Evolutionary conservation across 208 protist genomes (phyloP), one percentile per base, ranked within the genome.

Genomic region (Tritrichomonas foetus): DNA sequence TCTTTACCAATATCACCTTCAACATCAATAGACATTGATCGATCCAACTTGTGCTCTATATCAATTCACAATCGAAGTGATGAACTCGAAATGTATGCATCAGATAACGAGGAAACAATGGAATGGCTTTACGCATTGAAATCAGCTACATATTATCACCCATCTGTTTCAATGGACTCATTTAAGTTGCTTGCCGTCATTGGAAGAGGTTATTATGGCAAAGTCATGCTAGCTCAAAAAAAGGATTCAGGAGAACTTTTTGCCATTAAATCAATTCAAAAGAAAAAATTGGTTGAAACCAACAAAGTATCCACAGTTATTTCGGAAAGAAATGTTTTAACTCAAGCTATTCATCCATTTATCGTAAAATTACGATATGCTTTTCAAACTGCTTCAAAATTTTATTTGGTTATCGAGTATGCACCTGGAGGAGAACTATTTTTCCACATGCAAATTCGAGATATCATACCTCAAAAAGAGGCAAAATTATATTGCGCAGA

Each of bases 281-380:
- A 82, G 41, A 50, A 47, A 44, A 49, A 36, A 13, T 20, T 82
- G 0, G 74, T 41, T 25, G 41, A 47, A 20, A 20, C 41, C 16
- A 30, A 36, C 20, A 82, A 82, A 25, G 41, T 82, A 1, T 20
- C 27, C 30, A 50, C 74, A 9, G 41, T 82, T 20, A n/a, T 82
- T 33, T 47, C 74, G 30, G 74, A 82, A 30, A 3, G 74, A 82
- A 82, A 82, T 82, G 50, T 36, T n/a, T 82, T 82, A 82, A 82
- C 50, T 50, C 30, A 47, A 3, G 41, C 41, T 82, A 50, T 41
- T 53, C n/a, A 82, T 82, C 74, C 74, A 9, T 82, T 82, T 36
- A 82, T 82, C 25, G 74, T 82, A 33, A 82, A 50, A 47, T n/a
- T 82, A n/a, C 25, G 8, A 25, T 82, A 82, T 53, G 74, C 74